phyloP scores from a whole-genome alignment of 2,329 filamentous ascomycete genomes.

The Fusarium sterilihyphosum region DNA sequence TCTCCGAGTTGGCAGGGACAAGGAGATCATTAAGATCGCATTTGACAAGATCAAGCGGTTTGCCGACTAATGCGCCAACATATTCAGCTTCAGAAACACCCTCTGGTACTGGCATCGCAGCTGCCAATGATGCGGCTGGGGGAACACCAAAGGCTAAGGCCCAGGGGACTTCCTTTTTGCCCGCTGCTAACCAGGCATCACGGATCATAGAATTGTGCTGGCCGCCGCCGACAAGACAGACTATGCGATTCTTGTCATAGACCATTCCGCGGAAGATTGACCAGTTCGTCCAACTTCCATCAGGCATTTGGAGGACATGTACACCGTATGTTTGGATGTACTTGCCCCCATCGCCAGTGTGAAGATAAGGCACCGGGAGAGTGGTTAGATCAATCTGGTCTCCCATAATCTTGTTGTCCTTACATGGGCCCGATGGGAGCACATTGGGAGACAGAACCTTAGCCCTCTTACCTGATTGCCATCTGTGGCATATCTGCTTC shows the following conservation, averaged over 20 bases:
- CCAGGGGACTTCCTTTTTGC: conserved; percentile 56
- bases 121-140: conserved; percentile 58
- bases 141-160: conserved; percentile 60
- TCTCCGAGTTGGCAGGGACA: neutral
- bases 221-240: conserved; percentile 53
- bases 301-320: conserved; percentile 56
- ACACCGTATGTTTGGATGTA: conserved; percentile 64
- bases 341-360: conserved; percentile 58
- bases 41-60: neutral
- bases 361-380: conserved; percentile 54
- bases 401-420: conserved; percentile 8
- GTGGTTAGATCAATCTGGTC: conserved; percentile 43
- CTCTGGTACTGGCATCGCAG: neutral
- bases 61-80: neutral
- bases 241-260: conserved; percentile 53
- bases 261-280: conserved; percentile 59
- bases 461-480: neutral
- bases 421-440: conserved; percentile 39
- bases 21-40: neutral
- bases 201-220: conserved; percentile 60
- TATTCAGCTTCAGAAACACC: neutral
- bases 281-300: conserved; percentile 60
- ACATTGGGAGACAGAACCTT: conserved; percentile 43
- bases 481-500: neutral
- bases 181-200: conserved; percentile 57